Conservation (phyloP, 164 flowering plant species). For the Stephania japonica region DNA sequence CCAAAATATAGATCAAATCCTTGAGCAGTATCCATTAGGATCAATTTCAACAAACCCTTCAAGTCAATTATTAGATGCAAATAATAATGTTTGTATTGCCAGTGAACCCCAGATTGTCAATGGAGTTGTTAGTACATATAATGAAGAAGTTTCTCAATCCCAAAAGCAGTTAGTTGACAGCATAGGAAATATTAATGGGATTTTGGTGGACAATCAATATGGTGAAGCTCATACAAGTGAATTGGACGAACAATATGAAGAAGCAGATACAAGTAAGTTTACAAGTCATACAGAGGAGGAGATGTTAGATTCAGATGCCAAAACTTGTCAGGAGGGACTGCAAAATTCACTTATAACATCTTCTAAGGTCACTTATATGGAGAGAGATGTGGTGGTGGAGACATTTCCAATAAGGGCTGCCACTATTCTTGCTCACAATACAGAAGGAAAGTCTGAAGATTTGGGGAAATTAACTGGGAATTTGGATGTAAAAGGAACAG, state of each 20-base stretch:
- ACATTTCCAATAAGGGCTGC: slow-evolving; percentile 43
- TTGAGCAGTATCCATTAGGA: slow-evolving; percentile 39
- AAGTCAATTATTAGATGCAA: slow-evolving; percentile 21
- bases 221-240: too few species aligned
- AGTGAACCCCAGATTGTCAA: slow-evolving; percentile 12
- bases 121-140: slow-evolving; percentile 16
- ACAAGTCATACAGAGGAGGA: not conserved
- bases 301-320: slow-evolving; percentile 5
- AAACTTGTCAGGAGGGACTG: slow-evolving; percentile 3
- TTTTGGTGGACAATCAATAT: slow-evolving; percentile 3
- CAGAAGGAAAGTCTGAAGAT: slow-evolving; percentile 19
- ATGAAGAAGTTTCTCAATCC: slow-evolving; percentile 11
- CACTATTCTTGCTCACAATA: slow-evolving; percentile 10
- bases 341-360: not conserved
- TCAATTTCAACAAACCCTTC: slow-evolving; percentile 43
- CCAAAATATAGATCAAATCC: slow-evolving; percentile 18
- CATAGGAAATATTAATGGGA: slow-evolving; percentile 25
- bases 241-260: slow-evolving; percentile 9
- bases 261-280: slow-evolving; percentile 13
- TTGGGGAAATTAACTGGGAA: not conserved
- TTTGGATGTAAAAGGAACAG: slow-evolving; percentile 16
- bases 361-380: slow-evolving; percentile 17
- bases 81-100: slow-evolving; percentile 11
- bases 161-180: slow-evolving; percentile 20
- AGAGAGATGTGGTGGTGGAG: slow-evolving; percentile 39